phyloP scores from a whole-genome alignment of 345 rosid genomes.

The Citrus sp. region DNA sequence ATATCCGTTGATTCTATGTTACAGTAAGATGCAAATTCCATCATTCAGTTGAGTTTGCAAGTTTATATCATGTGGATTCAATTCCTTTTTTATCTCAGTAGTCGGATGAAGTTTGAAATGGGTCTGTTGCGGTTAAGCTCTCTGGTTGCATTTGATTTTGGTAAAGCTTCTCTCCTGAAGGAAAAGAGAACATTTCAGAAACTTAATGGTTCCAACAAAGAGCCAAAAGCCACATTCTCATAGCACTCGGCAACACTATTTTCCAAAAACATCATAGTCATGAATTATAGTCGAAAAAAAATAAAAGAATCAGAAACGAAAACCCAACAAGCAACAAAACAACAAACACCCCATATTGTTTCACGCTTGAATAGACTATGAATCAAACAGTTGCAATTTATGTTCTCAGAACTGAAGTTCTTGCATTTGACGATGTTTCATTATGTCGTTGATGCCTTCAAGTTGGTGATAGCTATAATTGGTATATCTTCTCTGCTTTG shows the following conservation, averaged over 20 bases:
- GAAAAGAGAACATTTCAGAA: background rate
- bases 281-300: constrained; percentile 22
- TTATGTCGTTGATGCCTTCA: constrained; percentile 11
- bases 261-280: constrained; percentile 1
- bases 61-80: background rate
- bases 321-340: constrained; percentile 18
- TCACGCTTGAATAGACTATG: no score
- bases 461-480: constrained; percentile 41
- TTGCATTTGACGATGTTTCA: no score
- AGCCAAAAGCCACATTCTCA: constrained; percentile 16
- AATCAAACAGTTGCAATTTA: no score
- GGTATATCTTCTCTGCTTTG: constrained; percentile 26
- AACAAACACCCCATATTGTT: no score
- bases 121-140: background rate
- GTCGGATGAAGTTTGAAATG: background rate
- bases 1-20: background rate
- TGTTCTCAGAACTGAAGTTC: no score
- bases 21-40: background rate
- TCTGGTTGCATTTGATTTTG: background rate
- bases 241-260: constrained; percentile 10
- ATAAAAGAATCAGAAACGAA: constrained; percentile 30
- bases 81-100: background rate
- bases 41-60: background rate
- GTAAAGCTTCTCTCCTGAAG: background rate
- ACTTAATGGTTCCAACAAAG: background rate